Base-by-base conservation (phyloP, 1,284 basidiomycete species). In the Trichosporon coremiiforme region DNA sequence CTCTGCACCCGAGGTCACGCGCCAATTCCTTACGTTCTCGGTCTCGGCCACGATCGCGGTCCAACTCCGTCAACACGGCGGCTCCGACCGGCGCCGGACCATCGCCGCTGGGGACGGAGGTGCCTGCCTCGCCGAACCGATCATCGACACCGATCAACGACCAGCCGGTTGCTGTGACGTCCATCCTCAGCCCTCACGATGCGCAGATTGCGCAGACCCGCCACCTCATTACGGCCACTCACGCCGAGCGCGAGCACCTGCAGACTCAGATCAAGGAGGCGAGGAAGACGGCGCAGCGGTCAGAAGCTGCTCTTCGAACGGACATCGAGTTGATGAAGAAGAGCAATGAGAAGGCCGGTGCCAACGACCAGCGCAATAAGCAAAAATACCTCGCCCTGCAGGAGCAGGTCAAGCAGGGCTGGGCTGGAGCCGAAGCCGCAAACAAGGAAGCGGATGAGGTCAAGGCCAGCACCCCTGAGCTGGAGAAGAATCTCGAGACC, bases 341-440 rank as follows among this genome's bases (percentile, higher is more conserved):
- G 64, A 79, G 80, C 12, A 83, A 79, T 36, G 82, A 83, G 63
- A 83, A 83, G 72, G 81, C 82, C 6, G 78, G 79, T 15, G 69
- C 78, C 17, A 76, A 80, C 72, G 83, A 84, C 72, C 70, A 81
- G 67, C 72, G 83, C 41, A 79, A 80, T 20, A 79, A 81, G 70
- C 83, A 84, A 65, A 84, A 84, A 69, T 78, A 80, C 36, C 70
- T 84, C 36, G 83, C 83, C 5, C 67, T 83, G 33, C 82, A 84
- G 70, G 82, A 84, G 68, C 83, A 84, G 70, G 83, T 83, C 64
- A 84, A 84, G 70, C 83, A 84, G 70, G 83, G 77, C 7, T 81
- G 79, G 75, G 80, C 80, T 0, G 82, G 75, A 0, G 79, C 82
- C 0, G 80, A 82, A 60, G 65, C 75, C 4, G 80, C 82, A 2